Percentiles rank a stretch among this genome's conserved stretches.
phyloP scores from a whole-genome alignment of 176 grass and related monocot species.

The Avena insularis region DNA sequence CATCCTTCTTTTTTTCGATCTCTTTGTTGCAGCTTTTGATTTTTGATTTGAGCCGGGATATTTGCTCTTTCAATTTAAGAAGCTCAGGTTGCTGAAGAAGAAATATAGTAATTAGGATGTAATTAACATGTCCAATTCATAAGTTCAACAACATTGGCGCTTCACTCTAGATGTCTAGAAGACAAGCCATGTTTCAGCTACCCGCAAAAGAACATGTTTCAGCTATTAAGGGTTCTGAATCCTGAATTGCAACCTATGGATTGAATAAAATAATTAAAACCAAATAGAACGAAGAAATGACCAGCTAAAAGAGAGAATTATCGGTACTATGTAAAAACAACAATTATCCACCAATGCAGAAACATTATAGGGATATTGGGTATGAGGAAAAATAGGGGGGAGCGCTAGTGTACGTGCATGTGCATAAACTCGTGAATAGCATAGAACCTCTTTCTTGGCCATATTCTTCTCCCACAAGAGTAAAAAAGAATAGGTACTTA shows the following conservation, averaged over 20 bases:
- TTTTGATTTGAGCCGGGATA: conserved; percentile 95
- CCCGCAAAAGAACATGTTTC: background rate
- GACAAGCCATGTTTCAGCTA: conserved; percentile 27
- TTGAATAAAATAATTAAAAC: background rate
- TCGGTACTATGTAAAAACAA: background rate
- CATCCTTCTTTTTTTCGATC: conserved; percentile 94
- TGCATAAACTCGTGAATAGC: background rate
- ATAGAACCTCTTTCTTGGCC: conserved; percentile 69
- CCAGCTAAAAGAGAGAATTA: conserved; percentile 1
- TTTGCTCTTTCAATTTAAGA: conserved; percentile 91
- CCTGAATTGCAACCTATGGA: background rate
- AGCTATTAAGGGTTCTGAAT: conserved; percentile 12
- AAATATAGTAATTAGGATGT: conserved; percentile 37
- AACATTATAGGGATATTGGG: background rate
- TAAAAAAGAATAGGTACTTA: conserved; percentile 1
- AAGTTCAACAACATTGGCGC: background rate
- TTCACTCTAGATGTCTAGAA: conserved; percentile 16
- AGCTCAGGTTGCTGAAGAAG: conserved; percentile 92
- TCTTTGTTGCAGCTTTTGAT: conserved; percentile 97
- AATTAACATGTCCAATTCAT: conserved; percentile 21
- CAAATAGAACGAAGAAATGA: conserved; percentile 6
- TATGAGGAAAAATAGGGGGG: background rate
- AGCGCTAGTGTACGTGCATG: background rate
- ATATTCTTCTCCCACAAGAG: conserved; percentile 78
- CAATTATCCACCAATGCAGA: conserved; percentile 2